These are phyloP conservation scores for Flaveria sonorensis DNA, from an alignment of 129 eudicot species.

Conservation along the genomic window DNA sequence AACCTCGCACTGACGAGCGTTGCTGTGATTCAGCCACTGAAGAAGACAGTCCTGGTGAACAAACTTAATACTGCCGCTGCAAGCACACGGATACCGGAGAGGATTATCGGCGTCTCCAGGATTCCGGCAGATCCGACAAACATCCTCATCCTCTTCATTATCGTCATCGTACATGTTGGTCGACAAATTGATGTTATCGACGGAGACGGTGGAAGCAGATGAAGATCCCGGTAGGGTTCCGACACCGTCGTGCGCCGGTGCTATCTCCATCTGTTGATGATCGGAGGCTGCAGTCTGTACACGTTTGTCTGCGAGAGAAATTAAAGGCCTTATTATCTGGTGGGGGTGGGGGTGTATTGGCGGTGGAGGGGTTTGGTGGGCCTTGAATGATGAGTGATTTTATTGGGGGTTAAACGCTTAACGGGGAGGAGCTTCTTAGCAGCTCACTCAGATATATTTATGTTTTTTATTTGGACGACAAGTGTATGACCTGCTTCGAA, in stretches of 20 bases:
- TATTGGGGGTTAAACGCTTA: not conserved
- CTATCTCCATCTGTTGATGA: constrained; percentile 44
- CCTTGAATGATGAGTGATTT: not conserved
- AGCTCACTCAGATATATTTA: no score
- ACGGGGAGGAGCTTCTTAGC: no score
- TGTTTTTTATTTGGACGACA: no score
- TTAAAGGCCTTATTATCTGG: no score
- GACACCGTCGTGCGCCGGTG: constrained; percentile 38
- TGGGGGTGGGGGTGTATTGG: not conserved
- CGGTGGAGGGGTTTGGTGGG: not conserved
- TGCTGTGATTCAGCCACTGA: constrained; percentile 90
- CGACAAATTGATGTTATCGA: constrained; percentile 8
- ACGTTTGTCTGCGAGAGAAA: not conserved
- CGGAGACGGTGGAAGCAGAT: constrained; percentile 18
- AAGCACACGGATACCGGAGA: constrained; percentile 76
- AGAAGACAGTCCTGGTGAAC: constrained; percentile 90
- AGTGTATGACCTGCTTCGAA: no score
- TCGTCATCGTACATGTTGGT: constrained; percentile 41
- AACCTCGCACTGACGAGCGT: constrained; percentile 86
- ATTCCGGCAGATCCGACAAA: constrained; percentile 86
- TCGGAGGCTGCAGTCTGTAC: constrained; percentile 12
- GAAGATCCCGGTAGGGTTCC: constrained; percentile 17
- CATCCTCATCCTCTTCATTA: constrained; percentile 69
- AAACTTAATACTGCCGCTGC: constrained; percentile 85
- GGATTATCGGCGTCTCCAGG: constrained; percentile 85